Base-by-base conservation (phyloP, 352 stramenopile species). In the Phytophthora tubulina region DNA sequence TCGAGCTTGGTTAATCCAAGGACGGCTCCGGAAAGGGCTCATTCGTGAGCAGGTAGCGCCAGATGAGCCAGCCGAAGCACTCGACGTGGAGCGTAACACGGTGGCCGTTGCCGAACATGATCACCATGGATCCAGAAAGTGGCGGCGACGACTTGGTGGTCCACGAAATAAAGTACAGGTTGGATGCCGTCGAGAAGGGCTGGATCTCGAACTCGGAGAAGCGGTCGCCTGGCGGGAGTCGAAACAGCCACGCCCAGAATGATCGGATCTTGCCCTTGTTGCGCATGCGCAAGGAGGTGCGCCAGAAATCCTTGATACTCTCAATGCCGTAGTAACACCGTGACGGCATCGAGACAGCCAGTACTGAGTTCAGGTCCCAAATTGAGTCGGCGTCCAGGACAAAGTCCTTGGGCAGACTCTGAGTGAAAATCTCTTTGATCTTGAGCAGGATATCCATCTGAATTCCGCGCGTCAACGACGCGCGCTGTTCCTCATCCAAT, bases 221-320 rank as follows among this genome's bases (percentile, higher is more conserved):
- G 32, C 88, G 84, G 53, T 95, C 88, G 13, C 88, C 88, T 0
- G 88, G 88, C 6, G 84, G 84, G 39, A 95, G 56, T 0, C 88
- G 88, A 62, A 95, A 95, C 3, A 95, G 72, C 88, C 88, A 95
- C 7, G 85, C 88, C 88, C 88, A 95, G 72, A 95, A 95, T 48
- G 85, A 93, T 14, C 88, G 85, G 70, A 95, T 95, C 71, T 95
- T 95, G 73, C 88, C 88, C 72, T 95, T 95, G 76, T 95, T 95
- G 68, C 88, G 85, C 88, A 95, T 95, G 2, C 88, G 84, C 52
- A 95, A 70, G 38, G 85, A 93, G 31, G 88, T 95, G 41, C 85
- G 84, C 88, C 88, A 95, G 58, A 95, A 95, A 45, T 95, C 88
- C 67, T 95, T 95, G 72, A 95, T 95, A 67, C 85, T 93, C 62